Percentiles rank a stretch among this genome's conserved stretches.
Evolutionary conservation across 805 yeast genomes (phyloP).

Genomic region (Wickerhamomyces canadensis): DNA sequence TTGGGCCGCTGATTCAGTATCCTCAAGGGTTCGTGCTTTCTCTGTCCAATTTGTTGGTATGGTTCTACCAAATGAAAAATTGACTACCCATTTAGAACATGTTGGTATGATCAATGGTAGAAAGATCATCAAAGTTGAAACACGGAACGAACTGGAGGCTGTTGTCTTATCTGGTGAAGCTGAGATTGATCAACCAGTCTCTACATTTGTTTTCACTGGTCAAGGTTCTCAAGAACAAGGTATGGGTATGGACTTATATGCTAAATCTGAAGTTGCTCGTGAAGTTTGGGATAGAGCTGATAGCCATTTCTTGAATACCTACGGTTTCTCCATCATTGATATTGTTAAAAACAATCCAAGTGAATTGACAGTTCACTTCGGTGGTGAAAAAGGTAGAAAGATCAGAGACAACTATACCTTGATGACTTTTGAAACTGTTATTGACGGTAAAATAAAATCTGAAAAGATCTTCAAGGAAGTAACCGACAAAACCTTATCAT

Average conservation of each 20-base stretch:
- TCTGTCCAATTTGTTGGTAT: conserved; percentile 87
- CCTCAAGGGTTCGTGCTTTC: conserved; percentile 93
- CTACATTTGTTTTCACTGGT: conserved; percentile 97
- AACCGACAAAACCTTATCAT: conserved; percentile 72
- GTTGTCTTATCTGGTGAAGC: conserved; percentile 92
- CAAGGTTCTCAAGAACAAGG: conserved; percentile 99
- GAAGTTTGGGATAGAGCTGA: conserved; percentile 99
- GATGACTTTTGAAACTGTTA: conserved; percentile 96
- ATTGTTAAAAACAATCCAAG: conserved; percentile 95
- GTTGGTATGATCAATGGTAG: conserved; percentile 99
- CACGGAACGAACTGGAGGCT: conserved; percentile 76
- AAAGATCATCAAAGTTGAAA: conserved; percentile 89
- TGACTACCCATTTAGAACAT: conserved; percentile 86
- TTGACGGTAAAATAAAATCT: conserved; percentile 74
- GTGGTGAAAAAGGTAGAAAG: conserved; percentile 95
- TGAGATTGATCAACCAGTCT: conserved; percentile 96
- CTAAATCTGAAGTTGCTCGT: conserved; percentile 84
- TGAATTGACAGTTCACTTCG: conserved; percentile 92
- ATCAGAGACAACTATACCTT: conserved; percentile 92
- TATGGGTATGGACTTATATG: conserved; percentile 99
- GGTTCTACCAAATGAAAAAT: conserved; percentile 94
- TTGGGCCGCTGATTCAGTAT: conserved; percentile 97
- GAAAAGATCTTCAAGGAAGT: conserved; percentile 96
- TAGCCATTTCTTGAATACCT: conserved; percentile 81
- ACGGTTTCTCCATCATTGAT: conserved; percentile 95